A percentile compares a stretch with the other conserved stretches of the same genome.
phyloP scores from a whole-genome alignment of 768 basidiomycete genomes.

The Tulasnella sp. region DNA sequence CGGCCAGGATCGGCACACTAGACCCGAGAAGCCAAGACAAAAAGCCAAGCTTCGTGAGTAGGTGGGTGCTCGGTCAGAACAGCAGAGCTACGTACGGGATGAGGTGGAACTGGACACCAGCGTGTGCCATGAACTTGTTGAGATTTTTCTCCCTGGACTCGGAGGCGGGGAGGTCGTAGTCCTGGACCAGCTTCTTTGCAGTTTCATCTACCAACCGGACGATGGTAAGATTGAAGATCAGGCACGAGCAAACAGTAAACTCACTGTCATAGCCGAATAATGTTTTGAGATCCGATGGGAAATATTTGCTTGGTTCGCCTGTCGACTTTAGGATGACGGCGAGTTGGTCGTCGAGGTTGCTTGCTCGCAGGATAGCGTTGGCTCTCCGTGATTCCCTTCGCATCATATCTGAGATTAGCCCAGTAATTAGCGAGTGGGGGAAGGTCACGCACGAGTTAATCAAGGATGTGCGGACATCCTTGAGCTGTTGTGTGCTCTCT shows the following conservation, averaged over 20 bases:
- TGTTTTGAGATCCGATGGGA: slow-evolving; percentile 55
- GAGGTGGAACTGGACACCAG: slow-evolving; percentile 53
- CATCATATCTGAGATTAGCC: background rate
- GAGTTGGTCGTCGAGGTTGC: slow-evolving; percentile 53
- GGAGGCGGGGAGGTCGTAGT: slow-evolving; percentile 55
- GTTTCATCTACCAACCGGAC: slow-evolving; percentile 47
- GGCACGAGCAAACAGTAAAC: slow-evolving; percentile 37
- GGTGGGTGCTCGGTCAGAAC: background rate
- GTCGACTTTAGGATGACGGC: slow-evolving; percentile 53
- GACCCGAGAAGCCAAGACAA: background rate
- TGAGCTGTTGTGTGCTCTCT: slow-evolving; percentile 50
- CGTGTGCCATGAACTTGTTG: slow-evolving; percentile 60
- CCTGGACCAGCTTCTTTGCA: slow-evolving; percentile 50
- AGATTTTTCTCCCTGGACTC: slow-evolving; percentile 52
- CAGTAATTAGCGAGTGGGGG: background rate
- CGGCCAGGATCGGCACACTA: background rate
- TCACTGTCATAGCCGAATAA: slow-evolving; percentile 60
- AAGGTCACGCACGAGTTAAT: slow-evolving; percentile 52
- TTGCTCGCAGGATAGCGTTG: slow-evolving; percentile 47
- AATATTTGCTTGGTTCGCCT: slow-evolving; percentile 54
- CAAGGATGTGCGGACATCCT: slow-evolving; percentile 51
- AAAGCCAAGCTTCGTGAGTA: background rate
- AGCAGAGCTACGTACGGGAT: slow-evolving; percentile 45
- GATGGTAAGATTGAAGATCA: background rate
- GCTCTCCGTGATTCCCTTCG: slow-evolving; percentile 54